Base-by-base conservation (phyloP, 306 rosid genomes). In the Pueraria montana region DNA sequence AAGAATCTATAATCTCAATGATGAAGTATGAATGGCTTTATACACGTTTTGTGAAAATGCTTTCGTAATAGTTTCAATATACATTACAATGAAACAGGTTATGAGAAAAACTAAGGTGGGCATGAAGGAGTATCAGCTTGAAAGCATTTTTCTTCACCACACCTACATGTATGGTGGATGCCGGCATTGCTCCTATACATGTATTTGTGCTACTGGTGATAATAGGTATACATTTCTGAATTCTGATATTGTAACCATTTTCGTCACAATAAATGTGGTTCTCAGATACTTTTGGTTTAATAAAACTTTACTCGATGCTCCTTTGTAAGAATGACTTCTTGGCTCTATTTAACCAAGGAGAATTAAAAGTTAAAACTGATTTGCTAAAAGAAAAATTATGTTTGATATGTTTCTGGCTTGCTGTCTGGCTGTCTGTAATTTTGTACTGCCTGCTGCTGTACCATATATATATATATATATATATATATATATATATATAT, bases 91-190 rank as follows among this genome's bases (percentile, higher is more conserved):
- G 45, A 48, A 82, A 77, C 89, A 93, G 98, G 97, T 95, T 76
- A 95, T 95, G 98, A 87, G 89, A 82, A 91, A 89, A 49, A 74
- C 84, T 73, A 95, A 83, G 85, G 94, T 73, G 81, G 97, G 93
- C 85, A 93, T 95, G 94, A 88, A 93, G 70, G 98, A 95, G 83
- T 95, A 95, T 88, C 98, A 95, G 81, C 78, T 90, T 75, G 98
- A 95, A 86, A 95, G 98, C 89, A 77, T 89, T 61, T 95, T 95
- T 87, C 97, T 95, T 89, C 98, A 93, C 83, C 97, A 95, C 85
- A 89, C 97, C 49, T 95, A 95, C 84, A 93, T 95, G 97, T 95
- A 93, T 86, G 98, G 98, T 84, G 98, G 98, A 70, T 95, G 97
- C 78, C 87, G 95, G 87, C 97, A 93, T 88, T 95, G 98, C 85